A percentile compares a stretch with the other conserved stretches of the same genome.
Conservation (phyloP, 176 grass and related monocot genomes). For the Puya raimondii region DNA sequence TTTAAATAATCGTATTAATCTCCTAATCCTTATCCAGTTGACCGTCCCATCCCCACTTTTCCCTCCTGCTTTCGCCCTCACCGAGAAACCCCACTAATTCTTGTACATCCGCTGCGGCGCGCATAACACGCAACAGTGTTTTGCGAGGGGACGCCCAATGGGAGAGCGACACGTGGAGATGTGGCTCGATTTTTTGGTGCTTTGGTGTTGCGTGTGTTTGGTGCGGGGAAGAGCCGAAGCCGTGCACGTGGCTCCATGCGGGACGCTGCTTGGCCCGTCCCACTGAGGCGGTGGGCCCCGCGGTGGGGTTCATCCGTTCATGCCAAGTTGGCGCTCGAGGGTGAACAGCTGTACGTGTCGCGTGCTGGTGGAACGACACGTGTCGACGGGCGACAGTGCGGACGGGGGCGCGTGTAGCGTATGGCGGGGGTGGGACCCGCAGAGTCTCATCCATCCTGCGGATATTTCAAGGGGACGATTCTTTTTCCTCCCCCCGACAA, state of each 20-base stretch:
- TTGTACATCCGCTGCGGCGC: background rate
- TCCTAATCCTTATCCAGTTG: conserved; percentile 35
- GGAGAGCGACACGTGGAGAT: background rate
- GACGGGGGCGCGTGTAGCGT: background rate
- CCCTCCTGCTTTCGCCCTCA: conserved; percentile 11
- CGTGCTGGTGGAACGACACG: conserved; percentile 30
- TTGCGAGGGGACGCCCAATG: background rate
- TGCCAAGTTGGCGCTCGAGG: background rate
- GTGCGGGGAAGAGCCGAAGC: too few relatives aligned
- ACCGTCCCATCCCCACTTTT: background rate
- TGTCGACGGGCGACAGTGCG: conserved; percentile 6
- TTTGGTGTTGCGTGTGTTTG: background rate
- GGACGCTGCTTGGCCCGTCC: background rate
- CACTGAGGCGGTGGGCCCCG: conserved; percentile 7
- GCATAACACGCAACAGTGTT: background rate
- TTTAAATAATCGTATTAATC: background rate
- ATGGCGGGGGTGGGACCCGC: background rate
- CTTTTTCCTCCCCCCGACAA: background rate
- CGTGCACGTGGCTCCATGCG: conserved; percentile 17
- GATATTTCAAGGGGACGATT: conserved; percentile 18
- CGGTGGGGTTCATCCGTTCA: background rate
- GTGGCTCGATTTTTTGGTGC: background rate
- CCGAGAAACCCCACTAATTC: conserved; percentile 14
- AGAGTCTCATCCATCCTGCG: conserved; percentile 8
- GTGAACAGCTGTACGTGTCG: conserved; percentile 23